phyloP scores from a whole-genome alignment of 768 basidiomycete species.

The Russula sp. region DNA sequence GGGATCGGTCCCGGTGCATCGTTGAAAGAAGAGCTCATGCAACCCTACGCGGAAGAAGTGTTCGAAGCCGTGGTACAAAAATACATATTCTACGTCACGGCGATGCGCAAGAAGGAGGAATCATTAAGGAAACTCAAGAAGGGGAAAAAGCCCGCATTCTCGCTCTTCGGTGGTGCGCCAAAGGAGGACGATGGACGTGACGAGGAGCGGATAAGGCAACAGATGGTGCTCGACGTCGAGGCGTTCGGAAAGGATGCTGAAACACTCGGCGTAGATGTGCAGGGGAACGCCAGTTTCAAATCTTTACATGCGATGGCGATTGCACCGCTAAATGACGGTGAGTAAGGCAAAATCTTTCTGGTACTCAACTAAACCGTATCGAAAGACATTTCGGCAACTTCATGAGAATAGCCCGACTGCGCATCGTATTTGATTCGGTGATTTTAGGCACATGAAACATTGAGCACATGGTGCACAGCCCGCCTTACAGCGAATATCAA shows the following conservation, averaged over 20 bases:
- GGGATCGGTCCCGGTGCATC: conserved; percentile 57
- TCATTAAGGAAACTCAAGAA: conserved; percentile 83
- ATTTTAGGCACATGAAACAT: conserved; percentile 9
- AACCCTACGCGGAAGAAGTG: conserved; percentile 55
- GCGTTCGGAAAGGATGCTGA: conserved; percentile 78
- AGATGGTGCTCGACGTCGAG: conserved; percentile 85
- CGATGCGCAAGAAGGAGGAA: conserved; percentile 92
- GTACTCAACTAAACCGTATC: not conserved
- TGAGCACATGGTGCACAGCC: not conserved
- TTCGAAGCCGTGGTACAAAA: conserved; percentile 68
- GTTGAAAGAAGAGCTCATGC: conserved; percentile 54
- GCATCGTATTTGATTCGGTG: not conserved
- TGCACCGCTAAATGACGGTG: conserved; percentile 39
- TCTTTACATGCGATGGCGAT: conserved; percentile 62
- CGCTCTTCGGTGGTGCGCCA: conserved; percentile 64
- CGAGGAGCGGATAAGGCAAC: conserved; percentile 81
- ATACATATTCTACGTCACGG: conserved; percentile 68
- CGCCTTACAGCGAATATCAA: not conserved
- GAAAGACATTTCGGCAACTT: not conserved
- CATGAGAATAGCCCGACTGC: conserved; percentile 1
- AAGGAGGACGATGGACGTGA: conserved; percentile 73
- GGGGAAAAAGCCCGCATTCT: conserved; percentile 75
- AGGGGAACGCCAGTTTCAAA: conserved; percentile 50
- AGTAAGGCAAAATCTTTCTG: conserved; percentile 5
- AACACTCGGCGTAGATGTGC: conserved; percentile 62